Evolutionary conservation across 2,329 filamentous ascomycete genomes (phyloP).

Genomic region (Penicillium sp.): DNA sequence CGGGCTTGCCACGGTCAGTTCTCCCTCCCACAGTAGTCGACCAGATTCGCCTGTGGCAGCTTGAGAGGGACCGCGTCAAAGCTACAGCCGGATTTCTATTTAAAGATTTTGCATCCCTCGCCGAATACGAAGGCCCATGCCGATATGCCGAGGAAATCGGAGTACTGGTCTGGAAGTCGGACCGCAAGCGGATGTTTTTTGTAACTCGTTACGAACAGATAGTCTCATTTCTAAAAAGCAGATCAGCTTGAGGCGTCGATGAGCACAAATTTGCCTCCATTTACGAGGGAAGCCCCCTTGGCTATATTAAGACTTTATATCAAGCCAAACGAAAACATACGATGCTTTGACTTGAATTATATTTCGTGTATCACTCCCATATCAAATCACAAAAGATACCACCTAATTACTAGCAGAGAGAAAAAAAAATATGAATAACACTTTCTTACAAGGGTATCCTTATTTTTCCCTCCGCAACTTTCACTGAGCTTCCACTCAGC

Average conservation of each 20-base stretch:
- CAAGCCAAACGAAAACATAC: not conserved
- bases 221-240: slow-evolving; percentile 68
- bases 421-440: not conserved
- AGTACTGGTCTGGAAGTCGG: slow-evolving; percentile 82
- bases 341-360: not conserved
- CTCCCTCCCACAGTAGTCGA: slow-evolving; percentile 94
- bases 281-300: not conserved
- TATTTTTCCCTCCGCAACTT: slow-evolving; percentile 33
- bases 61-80: slow-evolving; percentile 92
- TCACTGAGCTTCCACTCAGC: slow-evolving; percentile 32
- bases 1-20: slow-evolving; percentile 54
- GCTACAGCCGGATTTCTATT: slow-evolving; percentile 80
- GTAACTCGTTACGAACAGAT: slow-evolving; percentile 89
- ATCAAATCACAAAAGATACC: not conserved
- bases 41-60: slow-evolving; percentile 95
- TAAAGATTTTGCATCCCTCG: slow-evolving; percentile 74
- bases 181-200: slow-evolving; percentile 79
- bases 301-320: not conserved
- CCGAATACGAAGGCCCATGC: slow-evolving; percentile 53
- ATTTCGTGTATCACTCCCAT: not conserved
- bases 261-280: not conserved
- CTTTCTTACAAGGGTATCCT: slow-evolving; percentile 15
- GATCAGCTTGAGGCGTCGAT: slow-evolving; percentile 19
- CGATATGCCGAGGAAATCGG: slow-evolving; percentile 82
- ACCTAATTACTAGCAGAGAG: not conserved